These are phyloP conservation scores for Neopestalotiopsis rosae DNA, from an alignment of 2,329 filamentous ascomycete species.

Conservation along the genomic window DNA sequence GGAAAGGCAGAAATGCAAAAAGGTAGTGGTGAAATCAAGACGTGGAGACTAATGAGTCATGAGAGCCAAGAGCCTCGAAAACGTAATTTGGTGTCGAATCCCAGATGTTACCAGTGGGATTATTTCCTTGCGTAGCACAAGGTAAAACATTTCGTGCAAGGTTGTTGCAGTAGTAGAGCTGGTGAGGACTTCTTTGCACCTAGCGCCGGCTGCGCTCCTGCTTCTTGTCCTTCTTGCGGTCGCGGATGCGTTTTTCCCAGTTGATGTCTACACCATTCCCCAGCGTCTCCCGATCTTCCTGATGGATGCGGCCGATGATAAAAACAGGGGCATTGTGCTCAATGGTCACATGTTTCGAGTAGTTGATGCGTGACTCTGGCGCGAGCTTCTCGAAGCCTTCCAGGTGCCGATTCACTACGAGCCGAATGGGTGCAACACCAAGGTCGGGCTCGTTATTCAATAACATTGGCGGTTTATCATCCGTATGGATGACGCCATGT, in stretches of 20 bases:
- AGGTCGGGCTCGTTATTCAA: conserved; percentile 51
- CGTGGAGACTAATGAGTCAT: too few relatives aligned
- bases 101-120: too few relatives aligned
- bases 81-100: too few relatives aligned
- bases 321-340: conserved; percentile 64
- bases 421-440: conserved; percentile 52
- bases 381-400: conserved; percentile 47
- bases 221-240: background rate
- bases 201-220: too few relatives aligned
- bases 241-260: conserved; percentile 38
- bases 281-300: conserved; percentile 47
- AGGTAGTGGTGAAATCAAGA: too few relatives aligned
- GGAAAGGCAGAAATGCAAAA: too few relatives aligned
- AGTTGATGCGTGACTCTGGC: conserved; percentile 61
- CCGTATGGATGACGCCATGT: conserved; percentile 58
- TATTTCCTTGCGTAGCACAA: background rate
- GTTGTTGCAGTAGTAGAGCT: background rate
- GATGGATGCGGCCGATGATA: conserved; percentile 56
- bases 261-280: conserved; percentile 52
- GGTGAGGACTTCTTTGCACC: background rate
- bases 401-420: conserved; percentile 44
- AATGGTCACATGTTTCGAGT: conserved; percentile 60
- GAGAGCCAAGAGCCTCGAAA: too few relatives aligned
- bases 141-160: background rate
- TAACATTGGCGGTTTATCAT: conserved; percentile 39